Conservation (phyloP, 495 filamentous ascomycete genomes). For the Aspergillus hancockii region DNA sequence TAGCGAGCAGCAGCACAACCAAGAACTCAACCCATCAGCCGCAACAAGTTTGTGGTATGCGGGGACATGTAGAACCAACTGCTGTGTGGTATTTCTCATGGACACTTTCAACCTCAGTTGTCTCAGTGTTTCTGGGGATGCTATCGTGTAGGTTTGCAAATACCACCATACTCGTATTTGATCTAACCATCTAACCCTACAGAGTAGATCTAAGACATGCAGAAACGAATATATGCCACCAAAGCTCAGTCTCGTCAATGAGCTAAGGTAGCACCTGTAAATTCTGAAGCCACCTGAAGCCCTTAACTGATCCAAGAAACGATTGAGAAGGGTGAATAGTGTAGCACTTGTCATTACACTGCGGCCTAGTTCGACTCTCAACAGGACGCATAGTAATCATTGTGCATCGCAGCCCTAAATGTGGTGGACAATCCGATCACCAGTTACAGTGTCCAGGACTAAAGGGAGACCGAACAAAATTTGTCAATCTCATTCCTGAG, state of each 20-base stretch:
- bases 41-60: too few species aligned
- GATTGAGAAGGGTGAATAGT: not conserved
- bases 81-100: too few species aligned
- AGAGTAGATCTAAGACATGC: not conserved
- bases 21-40: too few species aligned
- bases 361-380: not conserved
- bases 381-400: not conserved
- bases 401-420: too few species aligned
- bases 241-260: not conserved
- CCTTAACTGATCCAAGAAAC: not conserved
- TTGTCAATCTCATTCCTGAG: too few species aligned
- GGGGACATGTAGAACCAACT: too few species aligned
- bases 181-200: not conserved
- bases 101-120: too few species aligned
- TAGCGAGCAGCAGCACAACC: too few species aligned
- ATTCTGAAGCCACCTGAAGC: too few species aligned
- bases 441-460: too few species aligned
- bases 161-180: not conserved
- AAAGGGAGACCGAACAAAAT: too few species aligned
- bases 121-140: not conserved
- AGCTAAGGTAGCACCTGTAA: not conserved
- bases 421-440: too few species aligned
- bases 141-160: not conserved
- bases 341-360: not conserved
- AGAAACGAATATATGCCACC: not conserved